Evolutionary conservation across 176 grass and related monocot species (phyloP).

Genomic region (Aechmea fasciata): DNA sequence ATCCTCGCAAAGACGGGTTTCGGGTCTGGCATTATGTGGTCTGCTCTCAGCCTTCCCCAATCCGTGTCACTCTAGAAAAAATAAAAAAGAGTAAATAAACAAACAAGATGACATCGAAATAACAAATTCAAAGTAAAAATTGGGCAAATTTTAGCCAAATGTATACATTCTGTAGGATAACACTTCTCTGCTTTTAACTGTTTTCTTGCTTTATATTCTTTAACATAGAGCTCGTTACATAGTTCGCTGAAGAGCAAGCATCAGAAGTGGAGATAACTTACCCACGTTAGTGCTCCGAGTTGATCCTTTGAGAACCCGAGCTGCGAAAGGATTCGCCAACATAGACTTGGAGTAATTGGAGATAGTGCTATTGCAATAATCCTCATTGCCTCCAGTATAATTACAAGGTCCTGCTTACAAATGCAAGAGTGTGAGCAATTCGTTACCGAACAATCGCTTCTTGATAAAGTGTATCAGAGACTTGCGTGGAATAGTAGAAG

Average conservation of each 20-base stretch:
- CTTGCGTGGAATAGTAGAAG: neutral
- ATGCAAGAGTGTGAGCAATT: slow-evolving; percentile 1
- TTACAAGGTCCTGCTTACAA: slow-evolving; percentile 74
- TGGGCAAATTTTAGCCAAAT: too few species aligned
- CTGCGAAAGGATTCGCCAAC: slow-evolving; percentile 62
- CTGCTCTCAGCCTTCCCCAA: slow-evolving; percentile 80
- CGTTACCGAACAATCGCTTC: too few species aligned
- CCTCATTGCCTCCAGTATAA: slow-evolving; percentile 87
- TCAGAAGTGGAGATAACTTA: slow-evolving; percentile 31
- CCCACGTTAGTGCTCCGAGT: slow-evolving; percentile 62
- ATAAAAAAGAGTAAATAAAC: neutral
- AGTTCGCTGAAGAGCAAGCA: slow-evolving; percentile 5
- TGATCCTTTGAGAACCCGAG: slow-evolving; percentile 81
- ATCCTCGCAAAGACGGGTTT: slow-evolving; percentile 76
- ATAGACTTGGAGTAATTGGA: slow-evolving; percentile 83
- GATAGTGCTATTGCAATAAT: slow-evolving; percentile 77
- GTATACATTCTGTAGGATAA: too few species aligned
- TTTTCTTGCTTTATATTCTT: slow-evolving; percentile 21
- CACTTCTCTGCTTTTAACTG: neutral
- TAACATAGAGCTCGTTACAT: neutral
- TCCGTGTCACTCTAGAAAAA: slow-evolving; percentile 56
- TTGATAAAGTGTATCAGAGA: neutral
- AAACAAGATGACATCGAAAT: neutral
- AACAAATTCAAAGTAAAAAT: neutral
- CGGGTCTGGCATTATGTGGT: slow-evolving; percentile 59